Evolutionary conservation across 306 rosid species (phyloP), one percentile per base, ranked within the genome.

Genomic region (Fragaria ananassa): DNA sequence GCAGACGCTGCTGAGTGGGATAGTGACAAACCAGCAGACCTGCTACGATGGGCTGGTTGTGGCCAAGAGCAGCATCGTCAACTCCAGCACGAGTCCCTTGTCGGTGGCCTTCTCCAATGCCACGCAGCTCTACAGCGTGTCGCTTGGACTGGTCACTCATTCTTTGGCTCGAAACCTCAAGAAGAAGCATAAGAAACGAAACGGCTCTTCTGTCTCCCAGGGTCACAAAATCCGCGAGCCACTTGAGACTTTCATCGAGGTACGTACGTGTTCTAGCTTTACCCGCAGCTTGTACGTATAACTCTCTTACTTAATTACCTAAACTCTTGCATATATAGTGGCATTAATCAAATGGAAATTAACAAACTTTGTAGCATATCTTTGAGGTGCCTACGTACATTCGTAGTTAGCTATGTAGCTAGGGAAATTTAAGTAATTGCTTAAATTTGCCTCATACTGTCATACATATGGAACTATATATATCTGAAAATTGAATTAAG

Each of bases 1-100:
- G 0, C 83, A 83, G 74, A 86, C 94, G 2, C 70, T 83, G 69
- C 79, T 90, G 21, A 90, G 96, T 45, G 96, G 93, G 4, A 85
- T 89, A n/a, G 89, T 90, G 19, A 93, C 96, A 1, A 93, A 93
- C 70, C 96, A 91, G 10, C 88, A 89, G 76, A 93, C 96, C 1
- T 93, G 98, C 66, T 71, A 75, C 63, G 98, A 93, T 5, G 96
- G 91, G 47, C 81, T 93, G 37, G 82, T 72, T 60, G 80, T 21
- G 72, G 71, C 85, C 1, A 79, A 84, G 69, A 88, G 93, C 73
- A 70, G 62, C 44, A 58, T 90, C 35, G 13, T 80, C 21, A 19
- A 19, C 13, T 14, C 86, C 73, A 19, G 23, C 75, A 21, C 34
- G 8, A 84, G 78, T 2, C 25, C 87, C 19, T 74, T 90, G 57